phyloP scores from a whole-genome alignment of 75 land plant genomes.

The Pinus taeda region DNA sequence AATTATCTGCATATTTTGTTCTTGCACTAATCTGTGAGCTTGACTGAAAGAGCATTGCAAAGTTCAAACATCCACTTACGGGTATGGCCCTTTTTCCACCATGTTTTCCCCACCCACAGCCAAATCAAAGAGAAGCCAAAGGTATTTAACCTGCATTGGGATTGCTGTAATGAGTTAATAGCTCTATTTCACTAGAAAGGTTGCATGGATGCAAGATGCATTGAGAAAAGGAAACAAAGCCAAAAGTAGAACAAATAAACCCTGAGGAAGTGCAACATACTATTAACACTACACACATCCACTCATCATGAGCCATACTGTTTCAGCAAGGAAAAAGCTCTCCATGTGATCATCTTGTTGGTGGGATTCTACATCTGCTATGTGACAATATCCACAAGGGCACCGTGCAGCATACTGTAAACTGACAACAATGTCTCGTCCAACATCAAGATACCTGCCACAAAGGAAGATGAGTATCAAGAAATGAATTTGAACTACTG shows the following conservation, averaged over 20 bases:
- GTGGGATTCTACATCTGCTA: conserved; percentile 94
- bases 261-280: neutral
- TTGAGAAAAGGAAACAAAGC: conserved; percentile 9
- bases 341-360: conserved; percentile 99
- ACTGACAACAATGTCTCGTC: conserved; percentile 91
- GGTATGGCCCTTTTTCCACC: conserved; percentile 96
- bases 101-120: conserved; percentile 90
- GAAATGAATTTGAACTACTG: neutral
- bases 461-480: conserved; percentile 1
- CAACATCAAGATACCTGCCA: conserved; percentile 90
- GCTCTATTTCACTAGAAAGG: neutral
- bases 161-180: neutral
- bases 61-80: conserved; percentile 57
- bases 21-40: neutral
- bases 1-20: too few relatives aligned
- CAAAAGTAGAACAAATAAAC: neutral
- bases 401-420: conserved; percentile 90
- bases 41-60: neutral
- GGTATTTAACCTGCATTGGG: conserved; percentile 75
- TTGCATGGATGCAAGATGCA: neutral
- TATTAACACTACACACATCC: conserved; percentile 9
- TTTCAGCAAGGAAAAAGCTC: conserved; percentile 98
- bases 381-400: conserved; percentile 99
- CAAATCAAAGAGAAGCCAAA: conserved; percentile 97
- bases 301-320: conserved; percentile 50